Conservation (phyloP, 257 asterid genomes). For the Ilex asprella region DNA sequence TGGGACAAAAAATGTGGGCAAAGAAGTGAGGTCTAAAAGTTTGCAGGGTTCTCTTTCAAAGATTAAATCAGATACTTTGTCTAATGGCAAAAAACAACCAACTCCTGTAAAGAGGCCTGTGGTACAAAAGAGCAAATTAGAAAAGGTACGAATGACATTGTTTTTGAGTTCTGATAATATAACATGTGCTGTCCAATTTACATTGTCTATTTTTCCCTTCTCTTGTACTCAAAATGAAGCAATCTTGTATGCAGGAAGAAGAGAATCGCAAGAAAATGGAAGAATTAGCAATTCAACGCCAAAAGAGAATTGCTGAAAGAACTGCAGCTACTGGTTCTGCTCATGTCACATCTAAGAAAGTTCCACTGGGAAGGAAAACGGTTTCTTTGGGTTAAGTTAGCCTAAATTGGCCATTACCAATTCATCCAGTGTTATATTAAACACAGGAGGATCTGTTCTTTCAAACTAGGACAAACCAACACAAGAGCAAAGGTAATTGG, state of each 20-base stretch:
- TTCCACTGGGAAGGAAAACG: conserved; percentile 43
- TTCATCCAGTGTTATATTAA: too few relatives aligned
- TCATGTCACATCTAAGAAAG: conserved; percentile 33
- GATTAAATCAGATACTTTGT: conserved; percentile 26
- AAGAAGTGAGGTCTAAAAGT: conserved; percentile 32
- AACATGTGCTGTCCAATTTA: too few relatives aligned
- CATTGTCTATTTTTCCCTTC: conserved; percentile 4
- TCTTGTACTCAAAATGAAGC: background rate
- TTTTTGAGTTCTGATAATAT: background rate
- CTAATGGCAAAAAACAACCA: conserved; percentile 43
- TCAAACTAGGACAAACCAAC: too few relatives aligned
- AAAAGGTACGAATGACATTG: conserved; percentile 35
- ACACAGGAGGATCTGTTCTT: too few relatives aligned
- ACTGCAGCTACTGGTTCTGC: conserved; percentile 40
- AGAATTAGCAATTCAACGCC: conserved; percentile 47
- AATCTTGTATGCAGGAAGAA: conserved; percentile 44
- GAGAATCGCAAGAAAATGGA: conserved; percentile 71
- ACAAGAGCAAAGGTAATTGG: background rate
- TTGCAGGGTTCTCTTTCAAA: conserved; percentile 30
- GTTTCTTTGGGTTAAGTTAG: conserved; percentile 17
- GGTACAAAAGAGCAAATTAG: conserved; percentile 55
- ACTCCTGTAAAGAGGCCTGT: conserved; percentile 39
- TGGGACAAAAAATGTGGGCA: conserved; percentile 22
- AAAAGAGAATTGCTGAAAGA: conserved; percentile 76
- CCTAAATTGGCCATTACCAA: too few relatives aligned